Percentiles rank a stretch among this genome's conserved stretches.
These are phyloP conservation scores for Groenewaldozyma tartarivorans DNA, from an alignment of 805 yeast species.

Conservation along the genomic window DNA sequence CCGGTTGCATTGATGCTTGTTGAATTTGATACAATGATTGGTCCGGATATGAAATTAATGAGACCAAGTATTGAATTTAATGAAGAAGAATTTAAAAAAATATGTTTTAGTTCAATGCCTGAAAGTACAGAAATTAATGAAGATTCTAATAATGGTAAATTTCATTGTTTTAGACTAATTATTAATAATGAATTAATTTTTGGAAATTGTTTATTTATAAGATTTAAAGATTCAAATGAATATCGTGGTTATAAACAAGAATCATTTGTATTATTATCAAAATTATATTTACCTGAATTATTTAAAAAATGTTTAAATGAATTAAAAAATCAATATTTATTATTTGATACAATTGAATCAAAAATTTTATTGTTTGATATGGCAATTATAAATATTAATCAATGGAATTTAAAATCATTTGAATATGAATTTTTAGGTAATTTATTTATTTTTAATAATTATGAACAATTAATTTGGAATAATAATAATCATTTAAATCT, in stretches of 20 bases:
- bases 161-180: conserved; percentile 11
- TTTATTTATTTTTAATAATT: conserved; percentile 5
- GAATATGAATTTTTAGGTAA: conserved; percentile 16
- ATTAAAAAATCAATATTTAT: conserved; percentile 6
- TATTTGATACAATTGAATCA: conserved; percentile 10
- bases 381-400: conserved; percentile 17
- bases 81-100: conserved; percentile 20
- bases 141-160: background rate
- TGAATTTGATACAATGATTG: conserved; percentile 20
- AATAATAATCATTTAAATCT: background rate
- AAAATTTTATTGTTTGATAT: conserved; percentile 18
- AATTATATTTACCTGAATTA: conserved; percentile 14
- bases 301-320: conserved; percentile 17
- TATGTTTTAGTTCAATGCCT: conserved; percentile 21
- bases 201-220: conserved; percentile 18
- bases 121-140: conserved; percentile 8
- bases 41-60: conserved; percentile 22
- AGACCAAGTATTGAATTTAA: conserved; percentile 19
- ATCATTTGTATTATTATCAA: conserved; percentile 17
- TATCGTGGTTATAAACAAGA: conserved; percentile 21
- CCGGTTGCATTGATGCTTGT: conserved; percentile 17
- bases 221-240: conserved; percentile 10
- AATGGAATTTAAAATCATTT: conserved; percentile 17
- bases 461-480: too few species aligned
- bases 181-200: conserved; percentile 10